Conservation (phyloP, 2,329 filamentous ascomycete genomes). For the Talaromyces albobiverticillius region DNA sequence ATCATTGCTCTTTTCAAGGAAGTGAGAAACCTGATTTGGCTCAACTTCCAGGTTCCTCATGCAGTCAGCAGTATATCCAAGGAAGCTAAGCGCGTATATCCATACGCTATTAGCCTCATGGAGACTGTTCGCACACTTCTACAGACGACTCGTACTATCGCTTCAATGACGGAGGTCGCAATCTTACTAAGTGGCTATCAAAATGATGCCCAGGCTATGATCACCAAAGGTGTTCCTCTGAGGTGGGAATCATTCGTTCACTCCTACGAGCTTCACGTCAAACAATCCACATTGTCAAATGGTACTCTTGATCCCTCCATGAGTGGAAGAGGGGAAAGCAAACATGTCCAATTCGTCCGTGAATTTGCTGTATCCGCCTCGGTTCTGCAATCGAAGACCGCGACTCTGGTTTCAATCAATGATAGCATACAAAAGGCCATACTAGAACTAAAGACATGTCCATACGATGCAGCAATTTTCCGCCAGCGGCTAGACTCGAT, state of each 20-base stretch:
- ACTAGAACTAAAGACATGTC: constrained; percentile 76
- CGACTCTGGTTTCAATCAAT: constrained; percentile 74
- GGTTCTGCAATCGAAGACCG: constrained; percentile 82
- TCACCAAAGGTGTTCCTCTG: constrained; percentile 82
- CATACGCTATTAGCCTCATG: constrained; percentile 96
- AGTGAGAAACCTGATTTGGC: constrained; percentile 91
- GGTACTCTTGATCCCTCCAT: constrained; percentile 58
- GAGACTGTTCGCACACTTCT: constrained; percentile 93
- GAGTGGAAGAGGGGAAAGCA: constrained; percentile 69
- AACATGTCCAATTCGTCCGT: constrained; percentile 93
- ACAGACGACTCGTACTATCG: constrained; percentile 81
- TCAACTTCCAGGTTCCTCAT: constrained; percentile 91
- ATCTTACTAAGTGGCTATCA: constrained; percentile 86
- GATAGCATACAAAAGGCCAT: constrained; percentile 78
- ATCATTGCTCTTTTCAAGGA: constrained; percentile 99
- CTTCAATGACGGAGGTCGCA: constrained; percentile 80
- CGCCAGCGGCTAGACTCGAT: constrained; percentile 77
- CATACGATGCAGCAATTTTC: constrained; percentile 78
- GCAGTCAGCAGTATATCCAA: constrained; percentile 94
- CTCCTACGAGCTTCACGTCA: constrained; percentile 86
- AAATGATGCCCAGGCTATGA: constrained; percentile 80
- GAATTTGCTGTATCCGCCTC: constrained; percentile 88
- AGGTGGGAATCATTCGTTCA: constrained; percentile 98
- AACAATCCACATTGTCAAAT: constrained; percentile 59
- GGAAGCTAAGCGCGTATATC: constrained; percentile 97